Percentiles rank a stretch among this genome's conserved stretches.
These are phyloP conservation scores for Coniochaeta sp. DNA, from an alignment of 2,329 filamentous ascomycete species.

Conservation along the genomic window DNA sequence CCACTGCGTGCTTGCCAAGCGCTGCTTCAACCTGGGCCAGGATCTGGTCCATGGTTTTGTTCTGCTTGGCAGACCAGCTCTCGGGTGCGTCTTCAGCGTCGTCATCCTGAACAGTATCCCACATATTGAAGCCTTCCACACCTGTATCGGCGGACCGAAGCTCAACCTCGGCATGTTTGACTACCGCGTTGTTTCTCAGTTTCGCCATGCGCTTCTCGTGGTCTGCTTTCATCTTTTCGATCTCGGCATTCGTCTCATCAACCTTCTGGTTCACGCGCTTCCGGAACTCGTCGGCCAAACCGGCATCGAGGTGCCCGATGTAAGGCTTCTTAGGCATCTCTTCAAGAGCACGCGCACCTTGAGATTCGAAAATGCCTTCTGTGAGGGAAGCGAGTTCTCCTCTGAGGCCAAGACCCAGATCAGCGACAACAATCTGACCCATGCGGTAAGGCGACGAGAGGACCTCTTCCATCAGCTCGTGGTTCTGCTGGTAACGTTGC, in stretches of 20 bases:
- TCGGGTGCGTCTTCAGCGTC: slow-evolving; percentile 40
- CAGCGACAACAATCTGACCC: slow-evolving; percentile 76
- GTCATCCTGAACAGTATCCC: slow-evolving; percentile 56
- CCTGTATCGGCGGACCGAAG: slow-evolving; percentile 58
- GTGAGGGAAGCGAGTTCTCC: slow-evolving; percentile 79
- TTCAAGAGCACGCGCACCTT: slow-evolving; percentile 39
- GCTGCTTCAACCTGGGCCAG: slow-evolving; percentile 66
- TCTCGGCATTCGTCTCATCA: slow-evolving; percentile 68
- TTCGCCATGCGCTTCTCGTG: slow-evolving; percentile 71
- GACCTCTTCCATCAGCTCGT: slow-evolving; percentile 99
- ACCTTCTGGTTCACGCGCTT: slow-evolving; percentile 69
- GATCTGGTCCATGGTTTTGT: slow-evolving; percentile 62
- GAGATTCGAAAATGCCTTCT: slow-evolving; percentile 72
- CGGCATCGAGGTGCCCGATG: slow-evolving; percentile 61
- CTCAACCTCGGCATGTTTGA: slow-evolving; percentile 70
- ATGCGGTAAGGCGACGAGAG: slow-evolving; percentile 85
- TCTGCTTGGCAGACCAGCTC: slow-evolving; percentile 29
- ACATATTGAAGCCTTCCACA: slow-evolving; percentile 39
- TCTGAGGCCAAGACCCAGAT: slow-evolving; percentile 77
- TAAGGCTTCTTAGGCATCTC: slow-evolving; percentile 50
- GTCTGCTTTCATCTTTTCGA: slow-evolving; percentile 73
- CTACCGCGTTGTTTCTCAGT: slow-evolving; percentile 61
- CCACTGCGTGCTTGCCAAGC: slow-evolving; percentile 59
- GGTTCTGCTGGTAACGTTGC: slow-evolving; percentile 84
- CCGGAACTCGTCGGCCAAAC: slow-evolving; percentile 78